These are phyloP conservation scores for Aurantiochytrium sp. DNA, from an alignment of 108 stramenopile species.

Conservation along the genomic window DNA sequence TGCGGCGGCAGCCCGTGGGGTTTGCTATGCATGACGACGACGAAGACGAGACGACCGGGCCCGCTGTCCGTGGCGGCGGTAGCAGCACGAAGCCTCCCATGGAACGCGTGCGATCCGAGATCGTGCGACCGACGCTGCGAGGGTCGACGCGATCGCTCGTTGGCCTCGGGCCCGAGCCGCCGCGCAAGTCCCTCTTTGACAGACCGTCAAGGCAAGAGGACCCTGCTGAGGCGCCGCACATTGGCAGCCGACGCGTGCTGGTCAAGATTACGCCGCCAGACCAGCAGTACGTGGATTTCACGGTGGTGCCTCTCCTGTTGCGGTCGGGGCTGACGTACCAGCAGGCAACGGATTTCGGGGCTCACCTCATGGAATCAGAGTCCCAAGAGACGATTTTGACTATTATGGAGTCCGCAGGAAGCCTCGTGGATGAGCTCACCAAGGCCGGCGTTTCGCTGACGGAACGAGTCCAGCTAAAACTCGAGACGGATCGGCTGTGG, in stretches of 20 bases:
- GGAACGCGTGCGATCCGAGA: too few species aligned
- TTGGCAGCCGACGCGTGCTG: background rate
- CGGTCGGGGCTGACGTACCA: slow-evolving; percentile 19
- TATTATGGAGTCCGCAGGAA: background rate
- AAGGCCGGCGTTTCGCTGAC: background rate
- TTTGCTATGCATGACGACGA: background rate
- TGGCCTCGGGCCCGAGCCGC: too few species aligned
- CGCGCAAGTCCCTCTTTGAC: too few species aligned
- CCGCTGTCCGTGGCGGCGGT: too few species aligned
- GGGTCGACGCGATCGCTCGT: too few species aligned
- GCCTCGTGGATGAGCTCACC: background rate
- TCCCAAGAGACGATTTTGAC: background rate
- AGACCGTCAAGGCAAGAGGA: too few species aligned
- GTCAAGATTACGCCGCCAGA: background rate
- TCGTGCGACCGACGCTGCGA: too few species aligned
- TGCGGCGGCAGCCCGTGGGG: background rate
- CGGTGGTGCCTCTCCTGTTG: background rate
- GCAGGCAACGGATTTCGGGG: background rate
- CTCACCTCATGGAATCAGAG: background rate
- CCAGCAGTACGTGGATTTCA: background rate
- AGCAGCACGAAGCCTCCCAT: too few species aligned
- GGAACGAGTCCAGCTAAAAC: background rate
- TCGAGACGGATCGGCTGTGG: background rate
- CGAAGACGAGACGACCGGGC: too few species aligned
- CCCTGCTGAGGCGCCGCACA: background rate